Evolutionary conservation across 495 filamentous ascomycete genomes (phyloP).

Genomic region (Chaetomium fimeti): DNA sequence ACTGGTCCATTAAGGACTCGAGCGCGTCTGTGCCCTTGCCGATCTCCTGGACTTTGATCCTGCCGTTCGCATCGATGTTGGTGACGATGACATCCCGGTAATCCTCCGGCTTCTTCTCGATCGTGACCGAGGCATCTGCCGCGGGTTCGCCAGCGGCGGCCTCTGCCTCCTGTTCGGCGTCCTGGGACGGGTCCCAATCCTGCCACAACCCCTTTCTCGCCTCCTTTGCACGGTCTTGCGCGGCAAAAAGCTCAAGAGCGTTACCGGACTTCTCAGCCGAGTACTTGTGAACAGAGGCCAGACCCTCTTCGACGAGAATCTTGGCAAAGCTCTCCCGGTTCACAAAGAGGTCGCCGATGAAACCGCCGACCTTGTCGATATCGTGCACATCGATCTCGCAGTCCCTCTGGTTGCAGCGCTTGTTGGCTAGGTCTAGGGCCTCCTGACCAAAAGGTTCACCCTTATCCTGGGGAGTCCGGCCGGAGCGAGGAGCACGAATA

Average conservation of each 20-base stretch:
- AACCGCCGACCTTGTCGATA: slow-evolving; percentile 93
- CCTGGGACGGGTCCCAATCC: slow-evolving; percentile 85
- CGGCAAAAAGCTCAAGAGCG: slow-evolving; percentile 78
- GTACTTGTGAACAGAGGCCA: slow-evolving; percentile 87
- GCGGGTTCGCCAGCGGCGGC: slow-evolving; percentile 51
- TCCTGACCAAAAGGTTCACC: slow-evolving; percentile 94
- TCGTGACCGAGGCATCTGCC: slow-evolving; percentile 41
- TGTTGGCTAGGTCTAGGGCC: slow-evolving; percentile 85
- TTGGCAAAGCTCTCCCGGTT: slow-evolving; percentile 97
- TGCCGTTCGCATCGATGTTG: slow-evolving; percentile 72
- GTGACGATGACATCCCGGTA: slow-evolving; percentile 93
- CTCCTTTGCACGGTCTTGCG: slow-evolving; percentile 84
- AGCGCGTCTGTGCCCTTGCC: slow-evolving; percentile 78
- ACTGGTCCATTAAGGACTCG: slow-evolving; percentile 80
- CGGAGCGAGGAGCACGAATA: slow-evolving; percentile 89
- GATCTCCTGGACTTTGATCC: slow-evolving; percentile 84
- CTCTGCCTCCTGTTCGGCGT: slow-evolving; percentile 58
- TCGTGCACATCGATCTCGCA: slow-evolving; percentile 95
- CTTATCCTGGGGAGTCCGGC: slow-evolving; percentile 73
- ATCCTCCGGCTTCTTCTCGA: slow-evolving; percentile 66
- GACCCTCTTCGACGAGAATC: slow-evolving; percentile 86
- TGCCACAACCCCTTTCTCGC: slow-evolving; percentile 85
- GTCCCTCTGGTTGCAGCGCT: slow-evolving; percentile 86
- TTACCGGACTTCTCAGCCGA: slow-evolving; percentile 95
- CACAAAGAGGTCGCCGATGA: slow-evolving; percentile 91